phyloP scores from a whole-genome alignment of 2,329 filamentous ascomycete genomes.

The Gyromitra esculenta region DNA sequence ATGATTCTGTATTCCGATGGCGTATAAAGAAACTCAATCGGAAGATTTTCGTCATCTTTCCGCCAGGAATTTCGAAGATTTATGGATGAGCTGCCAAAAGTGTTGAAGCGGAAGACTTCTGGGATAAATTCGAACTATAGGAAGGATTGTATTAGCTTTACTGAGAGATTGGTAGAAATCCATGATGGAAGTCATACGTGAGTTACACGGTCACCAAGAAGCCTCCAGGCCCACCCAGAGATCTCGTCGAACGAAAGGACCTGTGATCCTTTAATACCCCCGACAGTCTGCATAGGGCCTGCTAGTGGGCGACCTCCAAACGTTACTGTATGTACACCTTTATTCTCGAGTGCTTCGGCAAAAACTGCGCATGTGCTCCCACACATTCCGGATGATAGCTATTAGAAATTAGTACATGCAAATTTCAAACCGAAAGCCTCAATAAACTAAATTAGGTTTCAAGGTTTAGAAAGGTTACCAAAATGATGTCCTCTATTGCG shows the following conservation, averaged over 20 bases:
- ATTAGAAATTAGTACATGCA: constrained; percentile 58
- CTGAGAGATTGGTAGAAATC: neutral
- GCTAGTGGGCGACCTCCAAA: constrained; percentile 70
- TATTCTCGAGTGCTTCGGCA: constrained; percentile 66
- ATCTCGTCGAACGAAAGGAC: constrained; percentile 59
- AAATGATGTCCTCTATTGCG: constrained; percentile 61
- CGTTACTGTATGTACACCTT: constrained; percentile 68
- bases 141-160: constrained; percentile 2
- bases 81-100: constrained; percentile 23
- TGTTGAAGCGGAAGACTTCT: constrained; percentile 23
- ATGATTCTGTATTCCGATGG: constrained; percentile 71
- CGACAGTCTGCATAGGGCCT: constrained; percentile 70
- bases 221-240: constrained; percentile 50
- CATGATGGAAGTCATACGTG: constrained; percentile 13
- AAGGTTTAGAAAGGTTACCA: constrained; percentile 54
- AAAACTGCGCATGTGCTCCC: constrained; percentile 71
- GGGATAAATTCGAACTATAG: constrained; percentile 33
- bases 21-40: constrained; percentile 71
- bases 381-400: constrained; percentile 68
- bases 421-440: neutral
- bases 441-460: neutral
- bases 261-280: constrained; percentile 69
- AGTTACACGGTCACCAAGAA: constrained; percentile 38
- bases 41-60: constrained; percentile 61
- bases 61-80: constrained; percentile 61